These are phyloP conservation scores for Sclerotiophoma versabilis DNA, from an alignment of 2,329 filamentous ascomycete species.

Conservation along the genomic window DNA sequence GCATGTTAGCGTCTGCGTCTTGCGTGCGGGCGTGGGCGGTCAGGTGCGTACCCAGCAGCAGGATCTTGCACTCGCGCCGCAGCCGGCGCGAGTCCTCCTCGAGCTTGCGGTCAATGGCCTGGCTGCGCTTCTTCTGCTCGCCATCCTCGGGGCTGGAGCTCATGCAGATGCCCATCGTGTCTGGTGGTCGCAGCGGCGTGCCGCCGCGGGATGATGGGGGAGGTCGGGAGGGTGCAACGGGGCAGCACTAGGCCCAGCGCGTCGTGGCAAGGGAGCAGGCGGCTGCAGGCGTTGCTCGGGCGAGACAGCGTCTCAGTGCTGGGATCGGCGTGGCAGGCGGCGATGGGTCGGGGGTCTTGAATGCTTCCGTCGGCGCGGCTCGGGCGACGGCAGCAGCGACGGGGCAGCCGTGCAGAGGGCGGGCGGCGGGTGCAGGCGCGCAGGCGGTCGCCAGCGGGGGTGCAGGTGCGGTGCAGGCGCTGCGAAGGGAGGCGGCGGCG, in stretches of 20 bases:
- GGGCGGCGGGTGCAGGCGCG: conserved; percentile 6
- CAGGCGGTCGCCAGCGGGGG: conserved; percentile 24
- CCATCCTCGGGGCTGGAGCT: conserved; percentile 85
- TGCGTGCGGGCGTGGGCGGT: neutral
- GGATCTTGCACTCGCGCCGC: conserved; percentile 97
- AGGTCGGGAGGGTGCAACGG: conserved; percentile 24
- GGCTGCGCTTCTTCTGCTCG: conserved; percentile 95
- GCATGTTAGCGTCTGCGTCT: conserved; percentile 35
- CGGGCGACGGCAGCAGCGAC: conserved; percentile 14
- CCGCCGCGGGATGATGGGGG: conserved; percentile 36
- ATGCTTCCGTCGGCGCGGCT: conserved; percentile 32
- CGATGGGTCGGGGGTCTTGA: conserved; percentile 24
- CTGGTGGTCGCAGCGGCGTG: conserved; percentile 35
- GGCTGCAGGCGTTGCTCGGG: conserved; percentile 19
- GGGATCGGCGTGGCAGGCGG: conserved; percentile 33
- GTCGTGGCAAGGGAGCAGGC: conserved; percentile 39
- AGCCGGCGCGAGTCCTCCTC: conserved; percentile 94
- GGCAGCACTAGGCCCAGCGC: conserved; percentile 40
- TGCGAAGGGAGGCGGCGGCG: neutral
- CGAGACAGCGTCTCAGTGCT: conserved; percentile 30
- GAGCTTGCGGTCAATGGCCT: conserved; percentile 90
- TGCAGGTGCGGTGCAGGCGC: conserved; percentile 14
- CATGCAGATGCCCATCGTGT: conserved; percentile 90
- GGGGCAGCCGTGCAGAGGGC: conserved; percentile 1
- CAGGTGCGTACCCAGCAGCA: conserved; percentile 78